These are phyloP conservation scores for Aspergillus pseudoviridinutans DNA, from an alignment of 2,329 filamentous ascomycete genomes.

Conservation along the genomic window DNA sequence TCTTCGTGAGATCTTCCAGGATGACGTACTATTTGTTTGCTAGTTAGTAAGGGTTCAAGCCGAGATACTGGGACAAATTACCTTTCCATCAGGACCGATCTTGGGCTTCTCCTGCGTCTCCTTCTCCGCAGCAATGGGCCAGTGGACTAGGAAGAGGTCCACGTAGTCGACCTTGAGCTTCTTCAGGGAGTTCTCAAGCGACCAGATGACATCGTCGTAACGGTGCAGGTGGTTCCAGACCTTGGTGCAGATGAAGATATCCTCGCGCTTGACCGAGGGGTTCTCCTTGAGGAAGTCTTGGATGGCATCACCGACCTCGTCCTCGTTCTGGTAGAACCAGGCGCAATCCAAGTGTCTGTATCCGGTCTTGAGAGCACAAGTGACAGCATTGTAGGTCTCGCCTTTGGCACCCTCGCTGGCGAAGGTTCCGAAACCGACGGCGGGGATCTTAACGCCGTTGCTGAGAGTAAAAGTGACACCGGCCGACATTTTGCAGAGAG, in stretches of 20 bases:
- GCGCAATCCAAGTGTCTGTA: constrained; percentile 56
- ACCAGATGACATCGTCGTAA: constrained; percentile 44
- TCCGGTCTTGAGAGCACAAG: constrained; percentile 48
- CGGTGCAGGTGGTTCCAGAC: constrained; percentile 53
- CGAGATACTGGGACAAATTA: constrained; percentile 16
- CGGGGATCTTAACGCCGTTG: constrained; percentile 60
- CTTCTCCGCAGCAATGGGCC: constrained; percentile 50
- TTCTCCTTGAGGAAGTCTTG: constrained; percentile 53
- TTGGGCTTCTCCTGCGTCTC: constrained; percentile 46
- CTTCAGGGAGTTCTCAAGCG: constrained; percentile 57
- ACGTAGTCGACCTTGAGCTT: constrained; percentile 68
- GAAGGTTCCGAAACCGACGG: constrained; percentile 63
- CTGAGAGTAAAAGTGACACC: constrained; percentile 50
- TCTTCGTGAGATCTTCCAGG: constrained; percentile 62
- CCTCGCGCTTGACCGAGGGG: constrained; percentile 45
- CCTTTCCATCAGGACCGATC: constrained; percentile 51
- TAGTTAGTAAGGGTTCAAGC: neutral
- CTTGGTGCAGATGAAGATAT: constrained; percentile 52
- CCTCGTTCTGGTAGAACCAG: constrained; percentile 54
- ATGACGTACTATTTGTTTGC: constrained; percentile 51
- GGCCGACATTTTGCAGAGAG: constrained; percentile 50
- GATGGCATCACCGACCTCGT: constrained; percentile 50
- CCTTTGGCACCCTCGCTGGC: constrained; percentile 61
- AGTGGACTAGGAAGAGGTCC: constrained; percentile 62
- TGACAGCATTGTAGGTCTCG: constrained; percentile 54